These are phyloP conservation scores for Boletus subparvulus DNA, from an alignment of 768 basidiomycete genomes.

Conservation along the genomic window DNA sequence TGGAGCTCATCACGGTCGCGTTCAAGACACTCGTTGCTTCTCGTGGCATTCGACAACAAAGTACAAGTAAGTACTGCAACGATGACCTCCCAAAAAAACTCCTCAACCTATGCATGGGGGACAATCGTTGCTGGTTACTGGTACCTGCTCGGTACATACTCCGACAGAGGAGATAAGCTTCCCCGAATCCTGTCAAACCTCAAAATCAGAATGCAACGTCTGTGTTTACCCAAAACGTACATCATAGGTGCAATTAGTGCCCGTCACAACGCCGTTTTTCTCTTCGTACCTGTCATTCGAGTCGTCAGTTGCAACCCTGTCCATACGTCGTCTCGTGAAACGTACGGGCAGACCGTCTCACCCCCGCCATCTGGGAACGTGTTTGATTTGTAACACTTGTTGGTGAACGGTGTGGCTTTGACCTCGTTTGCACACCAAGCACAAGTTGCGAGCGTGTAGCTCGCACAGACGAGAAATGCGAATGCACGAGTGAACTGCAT, in stretches of 20 bases:
- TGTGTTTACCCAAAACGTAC: background rate
- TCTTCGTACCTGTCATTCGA: background rate
- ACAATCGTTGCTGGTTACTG: background rate
- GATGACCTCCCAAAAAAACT: too few relatives aligned
- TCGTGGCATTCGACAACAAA: background rate
- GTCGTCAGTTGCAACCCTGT: background rate
- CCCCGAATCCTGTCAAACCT: background rate
- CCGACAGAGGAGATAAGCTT: background rate
- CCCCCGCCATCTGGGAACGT: background rate
- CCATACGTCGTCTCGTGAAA: background rate
- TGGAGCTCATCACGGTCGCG: conserved; percentile 20
- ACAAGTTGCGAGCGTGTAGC: background rate
- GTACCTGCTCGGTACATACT: background rate
- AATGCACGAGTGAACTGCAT: background rate
- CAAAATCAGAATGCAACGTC: background rate
- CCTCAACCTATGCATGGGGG: background rate
- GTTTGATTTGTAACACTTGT: background rate
- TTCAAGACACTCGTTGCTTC: background rate
- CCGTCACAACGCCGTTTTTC: background rate
- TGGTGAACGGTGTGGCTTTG: background rate
- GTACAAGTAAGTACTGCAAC: too few relatives aligned
- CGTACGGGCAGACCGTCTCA: background rate
- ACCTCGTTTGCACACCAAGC: background rate
- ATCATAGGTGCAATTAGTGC: background rate
- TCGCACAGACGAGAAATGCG: background rate